A percentile compares a stretch with the other conserved stretches of the same genome.
Conservation (phyloP, 306 rosid species). For the Quercus rubra region DNA sequence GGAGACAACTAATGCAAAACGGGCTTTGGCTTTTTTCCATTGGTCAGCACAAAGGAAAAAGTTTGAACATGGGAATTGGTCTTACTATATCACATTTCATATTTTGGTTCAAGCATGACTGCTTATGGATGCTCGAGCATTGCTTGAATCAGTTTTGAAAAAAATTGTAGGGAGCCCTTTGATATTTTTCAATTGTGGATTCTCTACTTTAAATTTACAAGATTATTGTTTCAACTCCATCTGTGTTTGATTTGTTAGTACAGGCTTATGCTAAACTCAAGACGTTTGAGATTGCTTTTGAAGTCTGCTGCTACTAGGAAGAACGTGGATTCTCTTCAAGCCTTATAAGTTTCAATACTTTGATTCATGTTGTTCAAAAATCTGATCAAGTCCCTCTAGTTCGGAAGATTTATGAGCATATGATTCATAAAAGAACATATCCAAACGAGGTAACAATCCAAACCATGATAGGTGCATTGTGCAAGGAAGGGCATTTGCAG, state of each 20-base stretch:
- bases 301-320: too few species aligned
- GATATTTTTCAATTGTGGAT: conserved; percentile 39
- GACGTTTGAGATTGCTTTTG: too few species aligned
- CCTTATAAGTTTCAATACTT: too few species aligned
- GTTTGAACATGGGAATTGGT: conserved; percentile 25
- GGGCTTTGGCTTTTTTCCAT: conserved; percentile 60
- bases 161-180: conserved; percentile 5
- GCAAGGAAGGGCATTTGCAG: conserved; percentile 72
- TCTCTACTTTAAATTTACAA: conserved; percentile 34
- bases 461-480: conserved; percentile 59
- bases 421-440: conserved; percentile 50
- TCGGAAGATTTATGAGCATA: conserved; percentile 75
- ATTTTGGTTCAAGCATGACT: background rate
- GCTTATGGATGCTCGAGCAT: conserved; percentile 6
- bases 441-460: conserved; percentile 47
- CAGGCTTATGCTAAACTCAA: too few species aligned
- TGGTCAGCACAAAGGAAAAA: too few species aligned
- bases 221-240: too few species aligned
- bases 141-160: too few species aligned
- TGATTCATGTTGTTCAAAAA: too few species aligned
- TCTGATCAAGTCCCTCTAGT: conserved; percentile 3
- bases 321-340: too few species aligned
- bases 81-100: conserved; percentile 50
- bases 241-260: too few species aligned
- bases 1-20: conserved; percentile 53